Conservation (phyloP, 2,329 filamentous ascomycete genomes). For the Curvularia sp. region DNA sequence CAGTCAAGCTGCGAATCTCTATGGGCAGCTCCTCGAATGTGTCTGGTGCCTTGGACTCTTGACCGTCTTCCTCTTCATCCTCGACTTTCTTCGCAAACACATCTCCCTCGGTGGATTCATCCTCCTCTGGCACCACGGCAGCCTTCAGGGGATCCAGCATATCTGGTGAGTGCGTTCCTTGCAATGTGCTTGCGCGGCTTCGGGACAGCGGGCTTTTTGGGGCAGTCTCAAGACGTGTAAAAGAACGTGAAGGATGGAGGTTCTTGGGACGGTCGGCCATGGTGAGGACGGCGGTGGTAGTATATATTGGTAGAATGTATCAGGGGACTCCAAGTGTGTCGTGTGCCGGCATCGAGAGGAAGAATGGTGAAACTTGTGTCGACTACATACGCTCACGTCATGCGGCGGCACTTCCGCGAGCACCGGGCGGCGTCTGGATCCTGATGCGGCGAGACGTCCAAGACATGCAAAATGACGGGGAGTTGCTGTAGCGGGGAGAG, state of each 20-base stretch:
- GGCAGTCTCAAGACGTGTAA: slow-evolving; percentile 56
- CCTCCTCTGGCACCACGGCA: slow-evolving; percentile 44
- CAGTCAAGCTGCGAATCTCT: slow-evolving; percentile 87
- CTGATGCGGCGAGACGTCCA: slow-evolving; percentile 1
- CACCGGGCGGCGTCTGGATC: slow-evolving; percentile 4
- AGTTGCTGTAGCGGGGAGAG: not conserved
- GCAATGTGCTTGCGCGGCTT: slow-evolving; percentile 57
- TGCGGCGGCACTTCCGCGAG: slow-evolving; percentile 24
- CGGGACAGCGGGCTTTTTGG: slow-evolving; percentile 46
- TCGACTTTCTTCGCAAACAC: slow-evolving; percentile 53
- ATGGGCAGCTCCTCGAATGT: slow-evolving; percentile 91
- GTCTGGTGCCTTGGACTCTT: slow-evolving; percentile 58
- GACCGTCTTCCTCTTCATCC: slow-evolving; percentile 35
- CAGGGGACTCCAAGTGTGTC: slow-evolving; percentile 24
- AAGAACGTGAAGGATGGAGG: slow-evolving; percentile 56
- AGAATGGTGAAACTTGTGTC: slow-evolving; percentile 29
- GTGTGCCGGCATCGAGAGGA: slow-evolving; percentile 37
- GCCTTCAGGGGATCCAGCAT: slow-evolving; percentile 54
- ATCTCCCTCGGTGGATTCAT: slow-evolving; percentile 45
- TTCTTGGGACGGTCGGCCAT: slow-evolving; percentile 46
- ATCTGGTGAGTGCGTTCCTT: slow-evolving; percentile 52
- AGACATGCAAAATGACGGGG: not conserved
- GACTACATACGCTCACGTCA: slow-evolving; percentile 43
- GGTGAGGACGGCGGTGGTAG: slow-evolving; percentile 1
- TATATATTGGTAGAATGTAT: slow-evolving; percentile 7